Base-by-base conservation (phyloP, 2,329 filamentous ascomycete species). In the Stagonosporopsis cucurbitacearum region DNA sequence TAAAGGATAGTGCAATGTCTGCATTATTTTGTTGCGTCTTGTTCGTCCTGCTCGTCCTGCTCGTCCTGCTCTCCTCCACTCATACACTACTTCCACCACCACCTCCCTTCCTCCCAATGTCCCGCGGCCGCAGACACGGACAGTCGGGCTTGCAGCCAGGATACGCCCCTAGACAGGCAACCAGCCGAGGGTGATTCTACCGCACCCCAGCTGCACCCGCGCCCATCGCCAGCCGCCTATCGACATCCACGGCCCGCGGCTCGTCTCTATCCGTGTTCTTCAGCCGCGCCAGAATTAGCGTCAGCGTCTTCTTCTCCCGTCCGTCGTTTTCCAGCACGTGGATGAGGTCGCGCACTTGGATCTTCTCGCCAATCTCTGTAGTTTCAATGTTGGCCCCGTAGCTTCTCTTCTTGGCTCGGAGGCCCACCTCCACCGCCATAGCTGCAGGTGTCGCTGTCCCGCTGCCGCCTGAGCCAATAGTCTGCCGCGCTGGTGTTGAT, bases 261-360 rank as follows among this genome's bases (percentile, higher is more conserved):
- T 64, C 57, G 36, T 74, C 71, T 43, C 64, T 66, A 4, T 73
- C 67, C 9, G 63, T 65, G 28, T 67, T 71, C 54, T 71, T 71
- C 45, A 73, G 56, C 33, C 69, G 62, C 23, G 71, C 69, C 41
- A 75, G 40, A 19, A 73, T 67, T 23, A 66, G 32, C 8, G 63
- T 64, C 26, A 75, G 64, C 22, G 86, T 84, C 69, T 80, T 84
- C 62, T 78, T 79, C 72, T 92, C 88, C 62, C 81, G 83, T 1
- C 90, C 89, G 71, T 96, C 91, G 46, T 87, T 81, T 74, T 96
- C 93, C 42, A 97, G 81, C 57, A 90, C 90, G 19, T 86, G 81
- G 15, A 96, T 80, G 79, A 92, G 87, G 74, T 97, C 94, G 50
- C 94, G 84, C 48, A 96, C 80, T 77, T 97, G 92, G 43, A 97